Evolutionary conservation across 2,329 filamentous ascomycete genomes (phyloP), one percentile per base, ranked within the genome.

Genomic region (Aspergillus tamarii): DNA sequence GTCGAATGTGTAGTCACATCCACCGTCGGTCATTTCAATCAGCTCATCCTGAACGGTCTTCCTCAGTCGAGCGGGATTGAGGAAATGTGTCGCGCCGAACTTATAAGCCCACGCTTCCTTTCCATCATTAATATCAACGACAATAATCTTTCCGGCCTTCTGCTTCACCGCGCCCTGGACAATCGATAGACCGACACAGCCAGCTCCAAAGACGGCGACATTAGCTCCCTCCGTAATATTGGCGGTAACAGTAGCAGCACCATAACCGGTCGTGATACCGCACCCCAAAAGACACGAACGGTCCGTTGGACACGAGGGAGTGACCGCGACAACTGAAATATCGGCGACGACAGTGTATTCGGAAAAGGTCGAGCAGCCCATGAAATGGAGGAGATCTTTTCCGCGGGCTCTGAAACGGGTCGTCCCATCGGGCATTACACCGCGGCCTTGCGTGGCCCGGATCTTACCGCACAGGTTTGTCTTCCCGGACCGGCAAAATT

Each of bases 401-500:
- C 95, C 95, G 81, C 94, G 95, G 86, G 90, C 93, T 82, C 88
- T 92, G 89, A 98, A 97, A 74, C 95, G 91, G 63, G 91, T 91
- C 70, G 94, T 98, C 74, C 94, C 94, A 80, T 99, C 95, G 62
- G 95, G 95, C 94, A 99, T 97, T 72, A 97, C 88, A 76, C 95
- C 95, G 81, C 89, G 91, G 74, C 95, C 95, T 84, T 99, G 95
- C 50, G 95, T 98, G 53, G 93, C 92, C 74, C 95, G 91, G 81
- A 99, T 99, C 88, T 98, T 98, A 80, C 95, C 95, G 84, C 94
- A 98, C 64, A 98, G 91, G 83, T 98, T 97, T 74, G 94, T 98
- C 89, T 99, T 99, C 83, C 94, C 95, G 48, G 94, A 98, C 82
- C 93, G 95, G 90, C 95, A 99, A 87, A 98, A 98, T 85, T 98